Conservation (phyloP, 352 stramenopile species). For the Phytopythium boreale region DNA sequence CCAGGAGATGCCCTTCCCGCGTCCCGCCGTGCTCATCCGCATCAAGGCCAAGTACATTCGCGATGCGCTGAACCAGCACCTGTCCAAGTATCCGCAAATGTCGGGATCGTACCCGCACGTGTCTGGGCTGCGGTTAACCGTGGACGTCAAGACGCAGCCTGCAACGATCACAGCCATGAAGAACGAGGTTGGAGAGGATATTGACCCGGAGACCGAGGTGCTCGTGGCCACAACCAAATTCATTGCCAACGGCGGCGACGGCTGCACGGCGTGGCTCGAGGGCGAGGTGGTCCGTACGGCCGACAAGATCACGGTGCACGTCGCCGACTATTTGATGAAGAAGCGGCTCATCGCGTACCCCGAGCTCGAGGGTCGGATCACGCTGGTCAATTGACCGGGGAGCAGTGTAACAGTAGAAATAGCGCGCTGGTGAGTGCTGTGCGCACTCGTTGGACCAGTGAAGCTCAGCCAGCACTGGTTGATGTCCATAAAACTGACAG, state of each 20-base stretch:
- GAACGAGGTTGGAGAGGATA: slow-evolving; percentile 37
- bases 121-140: slow-evolving; percentile 51
- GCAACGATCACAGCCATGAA: slow-evolving; percentile 38
- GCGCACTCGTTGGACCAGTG: neutral
- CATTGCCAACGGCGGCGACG: slow-evolving; percentile 71
- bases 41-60: slow-evolving; percentile 45
- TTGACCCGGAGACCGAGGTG: slow-evolving; percentile 52
- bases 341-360: slow-evolving; percentile 61
- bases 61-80: slow-evolving; percentile 59
- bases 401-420: slow-evolving; percentile 1
- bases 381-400: slow-evolving; percentile 47
- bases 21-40: slow-evolving; percentile 43
- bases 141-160: slow-evolving; percentile 19
- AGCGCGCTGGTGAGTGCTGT: neutral
- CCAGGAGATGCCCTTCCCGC: slow-evolving; percentile 74
- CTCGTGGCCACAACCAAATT: slow-evolving; percentile 81
- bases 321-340: slow-evolving; percentile 62
- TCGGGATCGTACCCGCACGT: slow-evolving; percentile 81
- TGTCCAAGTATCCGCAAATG: slow-evolving; percentile 70
- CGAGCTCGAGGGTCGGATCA: slow-evolving; percentile 55
- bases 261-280: slow-evolving; percentile 68
- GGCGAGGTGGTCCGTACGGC: slow-evolving; percentile 48
- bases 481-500: neutral
- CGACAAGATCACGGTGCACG: slow-evolving; percentile 46
- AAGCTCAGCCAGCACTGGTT: neutral